Percentiles rank a stretch among this genome's conserved stretches.
Evolutionary conservation across 495 filamentous ascomycete genomes (phyloP).

Genomic region (Aspergillus heteromorphus): DNA sequence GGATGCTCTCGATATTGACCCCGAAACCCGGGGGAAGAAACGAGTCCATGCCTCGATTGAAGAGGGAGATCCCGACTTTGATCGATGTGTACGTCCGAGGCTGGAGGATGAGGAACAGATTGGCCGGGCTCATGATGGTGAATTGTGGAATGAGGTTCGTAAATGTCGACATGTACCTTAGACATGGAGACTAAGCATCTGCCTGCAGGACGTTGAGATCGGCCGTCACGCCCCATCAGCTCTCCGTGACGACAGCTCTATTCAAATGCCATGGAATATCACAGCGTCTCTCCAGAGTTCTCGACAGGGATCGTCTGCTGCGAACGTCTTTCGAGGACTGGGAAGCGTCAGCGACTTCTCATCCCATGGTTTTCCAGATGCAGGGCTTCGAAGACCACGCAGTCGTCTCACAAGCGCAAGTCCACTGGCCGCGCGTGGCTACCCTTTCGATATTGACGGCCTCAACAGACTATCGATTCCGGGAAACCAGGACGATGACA

Average conservation of each 20-base stretch:
- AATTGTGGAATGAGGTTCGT: conserved; percentile 9
- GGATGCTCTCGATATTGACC: conserved; percentile 34
- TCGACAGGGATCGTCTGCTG: conserved; percentile 32
- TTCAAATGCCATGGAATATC: conserved; percentile 68
- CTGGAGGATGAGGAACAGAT: conserved; percentile 36
- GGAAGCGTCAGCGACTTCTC: conserved; percentile 52
- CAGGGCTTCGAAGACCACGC: conserved; percentile 24
- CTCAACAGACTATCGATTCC: conserved; percentile 31
- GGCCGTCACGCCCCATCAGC: conserved; percentile 54
- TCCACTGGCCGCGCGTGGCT: conserved; percentile 55
- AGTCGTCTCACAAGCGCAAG: conserved; percentile 54
- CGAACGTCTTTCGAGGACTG: conserved; percentile 38
- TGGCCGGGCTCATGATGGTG: conserved; percentile 18
- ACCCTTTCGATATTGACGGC: conserved; percentile 28
- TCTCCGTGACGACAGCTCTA: conserved; percentile 53
- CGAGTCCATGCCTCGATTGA: conserved; percentile 31
- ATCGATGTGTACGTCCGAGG: conserved; percentile 43
- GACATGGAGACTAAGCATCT: neutral
- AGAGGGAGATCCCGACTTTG: conserved; percentile 27
- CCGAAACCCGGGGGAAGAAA: conserved; percentile 28
- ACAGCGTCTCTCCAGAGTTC: conserved; percentile 56
- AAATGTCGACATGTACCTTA: neutral
- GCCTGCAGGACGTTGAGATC: conserved; percentile 48
- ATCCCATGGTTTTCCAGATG: conserved; percentile 36
- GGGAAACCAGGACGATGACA: conserved; percentile 30